Evolutionary conservation across 2,329 filamentous ascomycete genomes (phyloP), one percentile per base, ranked within the genome.

Genomic region (Alternaria viburni): DNA sequence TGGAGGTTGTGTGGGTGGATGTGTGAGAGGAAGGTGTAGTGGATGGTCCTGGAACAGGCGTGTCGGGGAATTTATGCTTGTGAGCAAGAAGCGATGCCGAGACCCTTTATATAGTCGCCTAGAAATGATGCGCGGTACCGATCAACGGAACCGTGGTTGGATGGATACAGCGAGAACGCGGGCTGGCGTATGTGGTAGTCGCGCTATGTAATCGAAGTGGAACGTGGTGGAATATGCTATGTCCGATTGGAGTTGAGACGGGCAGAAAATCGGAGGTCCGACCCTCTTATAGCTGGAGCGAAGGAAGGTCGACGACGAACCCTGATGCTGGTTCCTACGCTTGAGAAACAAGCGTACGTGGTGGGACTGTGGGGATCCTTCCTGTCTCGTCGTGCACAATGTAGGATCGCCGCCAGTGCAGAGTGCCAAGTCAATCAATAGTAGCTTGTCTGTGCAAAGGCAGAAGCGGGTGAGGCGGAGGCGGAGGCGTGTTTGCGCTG

Each of bases 351-450:
- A 61, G 58, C 30, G 58, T 19, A 43, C 28, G 30, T 43, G 28
- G 58, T 61, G 58, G 58, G 41, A 49, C 44, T 57, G 52, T 61
- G 58, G 58, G 58, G 58, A 50, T 56, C 51, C 51, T 44, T 49
- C 28, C 54, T 45, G 23, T 36, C 36, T 28, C 52, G 43, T 43
- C 52, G 46, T 30, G 54, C 49, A 52, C 19, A 41, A 52, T 52
- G 28, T 52, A 44, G 11, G 52, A 57, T 57, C 44, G 52, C 36
- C 30, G 58, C 54, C 45, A 32, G 28, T n/a, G 54, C 52, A 54
- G 65, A 36, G 28, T 54, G 58, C 61, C 61, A 64, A 64, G 58
- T 32, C 54, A 47, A 51, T 50, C 47, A 60, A 61, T 46, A 58
- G 46, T 26, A 41, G 30, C 17, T 36, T 32, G 50, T 50, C 49